Percentiles rank a stretch among this genome's conserved stretches.
These are phyloP conservation scores for Solanum raphanifolium DNA, from an alignment of 257 asterid species.

Conservation along the genomic window DNA sequence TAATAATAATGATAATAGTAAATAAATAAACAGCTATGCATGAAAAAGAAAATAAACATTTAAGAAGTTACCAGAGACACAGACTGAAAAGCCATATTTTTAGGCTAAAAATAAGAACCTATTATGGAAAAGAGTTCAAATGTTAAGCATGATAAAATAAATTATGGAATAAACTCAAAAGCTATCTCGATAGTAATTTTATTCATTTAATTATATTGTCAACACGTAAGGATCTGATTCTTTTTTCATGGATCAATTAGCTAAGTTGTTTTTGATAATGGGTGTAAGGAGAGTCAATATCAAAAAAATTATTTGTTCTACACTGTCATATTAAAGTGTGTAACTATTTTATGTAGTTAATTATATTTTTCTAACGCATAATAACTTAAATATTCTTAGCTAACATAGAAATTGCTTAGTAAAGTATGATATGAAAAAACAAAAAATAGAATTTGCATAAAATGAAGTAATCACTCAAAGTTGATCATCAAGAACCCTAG, in stretches of 20 bases:
- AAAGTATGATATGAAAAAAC: not conserved
- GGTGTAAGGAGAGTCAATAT: not conserved
- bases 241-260: not conserved
- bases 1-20: not conserved
- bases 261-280: not conserved
- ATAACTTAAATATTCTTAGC: not conserved
- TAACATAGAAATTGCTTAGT: not conserved
- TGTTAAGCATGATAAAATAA: not conserved
- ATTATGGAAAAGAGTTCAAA: not conserved
- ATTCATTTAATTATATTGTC: not conserved
- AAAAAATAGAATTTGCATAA: not conserved
- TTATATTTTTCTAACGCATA: not conserved
- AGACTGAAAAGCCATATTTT: not conserved
- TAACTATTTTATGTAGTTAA: not conserved
- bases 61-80: not conserved
- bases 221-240: not conserved
- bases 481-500: not conserved
- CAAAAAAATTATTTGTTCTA: too few relatives aligned
- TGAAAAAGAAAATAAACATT: not conserved
- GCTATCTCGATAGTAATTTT: not conserved
- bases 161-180: not conserved
- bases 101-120: not conserved
- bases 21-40: not conserved
- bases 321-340: too few relatives aligned
- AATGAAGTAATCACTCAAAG: not conserved